Base-by-base conservation (phyloP, 2,329 filamentous ascomycete species). In the Hypoxylon rubiginosum region DNA sequence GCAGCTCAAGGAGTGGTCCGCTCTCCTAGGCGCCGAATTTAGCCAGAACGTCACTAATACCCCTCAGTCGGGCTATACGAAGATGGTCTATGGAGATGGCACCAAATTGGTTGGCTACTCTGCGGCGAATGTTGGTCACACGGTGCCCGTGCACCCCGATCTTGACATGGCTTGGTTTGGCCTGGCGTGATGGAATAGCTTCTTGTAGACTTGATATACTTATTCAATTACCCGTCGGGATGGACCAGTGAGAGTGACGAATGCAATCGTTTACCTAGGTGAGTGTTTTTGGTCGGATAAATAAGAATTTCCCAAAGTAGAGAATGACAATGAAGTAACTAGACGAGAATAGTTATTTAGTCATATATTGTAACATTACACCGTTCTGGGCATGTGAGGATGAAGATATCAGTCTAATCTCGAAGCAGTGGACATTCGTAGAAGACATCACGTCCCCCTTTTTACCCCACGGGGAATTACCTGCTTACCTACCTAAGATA, bases 1-100 rank as follows among this genome's bases (percentile, higher is more conserved):
- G 75, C 79, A 80, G 58, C 76, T 81, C 54, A 82, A 83, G 73
- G 74, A 82, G 66, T 82, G 81, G 81, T 75, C 80, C 0, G 79
- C 79, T 4, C 76, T 83, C 1, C 76, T 79, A 13, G 79, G 79
- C 2, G 61, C 75, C 6, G 71, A 71, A 45, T 72, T 72, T 39
- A 73, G 68, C 2, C 54, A 53, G 48, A 72, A 71, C 43, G 45
- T 62, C 21, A 70, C 67, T 19, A 54, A 70, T 46, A 66, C 52
- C 3, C 71, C 70, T 5, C 61, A 67, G 50, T 13, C 54, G n/a
- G 68, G 68, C 3, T 69, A 71, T 24, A 71, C 70, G 2, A 39
- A 67, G 45, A 70, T 70, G 19, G 54, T 68, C n/a, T 72, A 72
- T 21, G 70, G 70, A 9, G 68, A 72, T 48, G 69, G 68, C 15